Evolutionary conservation across 257 asterid species (phyloP).

Genomic region (Buddleja alternifolia): DNA sequence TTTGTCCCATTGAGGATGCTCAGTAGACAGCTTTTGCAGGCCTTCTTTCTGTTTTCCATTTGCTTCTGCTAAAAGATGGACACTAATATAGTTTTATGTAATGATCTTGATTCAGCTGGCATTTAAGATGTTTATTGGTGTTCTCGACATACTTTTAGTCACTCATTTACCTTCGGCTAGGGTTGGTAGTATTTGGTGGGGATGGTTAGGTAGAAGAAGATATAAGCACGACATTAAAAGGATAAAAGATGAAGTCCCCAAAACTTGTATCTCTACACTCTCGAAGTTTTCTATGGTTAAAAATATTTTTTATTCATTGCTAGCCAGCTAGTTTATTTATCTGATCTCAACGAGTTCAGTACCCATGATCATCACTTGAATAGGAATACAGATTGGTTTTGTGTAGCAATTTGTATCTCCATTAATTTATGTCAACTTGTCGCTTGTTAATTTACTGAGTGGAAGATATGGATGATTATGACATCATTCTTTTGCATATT

Average conservation of each 20-base stretch:
- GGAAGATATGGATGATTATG: slow-evolving; percentile 13
- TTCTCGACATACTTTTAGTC: not conserved
- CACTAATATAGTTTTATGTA: not conserved
- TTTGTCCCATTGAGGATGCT: not conserved
- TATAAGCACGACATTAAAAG: not conserved
- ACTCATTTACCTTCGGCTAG: not conserved
- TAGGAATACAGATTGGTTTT: not conserved
- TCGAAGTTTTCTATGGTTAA: not conserved
- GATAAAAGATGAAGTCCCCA: not conserved
- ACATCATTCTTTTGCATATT: not conserved
- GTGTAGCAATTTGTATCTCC: not conserved
- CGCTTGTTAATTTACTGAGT: slow-evolving; percentile 6
- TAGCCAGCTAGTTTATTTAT: not conserved
- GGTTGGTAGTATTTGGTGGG: not conserved
- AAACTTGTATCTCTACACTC: not conserved
- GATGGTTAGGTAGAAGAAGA: not conserved
- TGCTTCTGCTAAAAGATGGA: not conserved
- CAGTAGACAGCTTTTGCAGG: not conserved
- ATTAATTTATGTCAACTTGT: not conserved
- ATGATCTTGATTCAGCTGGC: not conserved
- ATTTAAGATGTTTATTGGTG: not conserved
- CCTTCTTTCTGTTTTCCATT: not conserved
- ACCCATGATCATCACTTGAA: not conserved
- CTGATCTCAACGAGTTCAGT: not conserved
- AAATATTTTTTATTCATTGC: not conserved